Conservation (phyloP, 2,329 filamentous ascomycete species). For the Arthrobotrys sinensis region DNA sequence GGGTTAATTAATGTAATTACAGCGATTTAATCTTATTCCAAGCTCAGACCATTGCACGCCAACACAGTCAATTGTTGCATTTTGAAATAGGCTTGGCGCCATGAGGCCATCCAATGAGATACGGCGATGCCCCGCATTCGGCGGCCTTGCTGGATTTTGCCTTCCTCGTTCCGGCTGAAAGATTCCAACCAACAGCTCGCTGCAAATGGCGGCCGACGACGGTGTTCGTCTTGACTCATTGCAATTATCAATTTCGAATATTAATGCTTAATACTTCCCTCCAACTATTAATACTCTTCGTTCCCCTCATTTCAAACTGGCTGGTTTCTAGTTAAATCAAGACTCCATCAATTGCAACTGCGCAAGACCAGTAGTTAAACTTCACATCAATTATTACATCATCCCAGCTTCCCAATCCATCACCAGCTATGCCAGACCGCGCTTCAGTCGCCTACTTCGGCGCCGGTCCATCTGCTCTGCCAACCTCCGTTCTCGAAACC, state of each 20-base stretch:
- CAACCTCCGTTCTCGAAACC: constrained; percentile 82
- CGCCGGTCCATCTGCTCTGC: constrained; percentile 88
- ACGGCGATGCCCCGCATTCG: constrained; percentile 50
- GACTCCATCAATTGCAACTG: neutral
- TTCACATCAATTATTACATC: constrained; percentile 11
- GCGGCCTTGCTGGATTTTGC: constrained; percentile 40
- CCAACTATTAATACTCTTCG: constrained; percentile 29
- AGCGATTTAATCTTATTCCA: neutral
- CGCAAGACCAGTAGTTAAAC: neutral
- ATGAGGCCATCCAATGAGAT: neutral
- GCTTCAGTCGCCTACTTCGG: constrained; percentile 88
- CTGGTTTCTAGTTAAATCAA: constrained; percentile 10
- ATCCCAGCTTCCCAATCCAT: neutral
- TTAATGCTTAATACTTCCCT: constrained; percentile 29
- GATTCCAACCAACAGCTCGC: constrained; percentile 2
- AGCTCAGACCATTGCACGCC: neutral
- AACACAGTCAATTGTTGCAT: constrained; percentile 6
- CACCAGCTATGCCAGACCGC: constrained; percentile 77
- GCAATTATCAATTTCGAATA: constrained; percentile 28
- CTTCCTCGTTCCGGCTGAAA: constrained; percentile 38
- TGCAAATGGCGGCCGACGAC: constrained; percentile 48
- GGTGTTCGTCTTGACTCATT: constrained; percentile 40
- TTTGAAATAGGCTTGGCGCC: neutral
- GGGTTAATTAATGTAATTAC: no score
- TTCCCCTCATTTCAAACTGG: constrained; percentile 12